phyloP scores from a whole-genome alignment of 2,329 filamentous ascomycete genomes.

The Penicillium sp. region DNA sequence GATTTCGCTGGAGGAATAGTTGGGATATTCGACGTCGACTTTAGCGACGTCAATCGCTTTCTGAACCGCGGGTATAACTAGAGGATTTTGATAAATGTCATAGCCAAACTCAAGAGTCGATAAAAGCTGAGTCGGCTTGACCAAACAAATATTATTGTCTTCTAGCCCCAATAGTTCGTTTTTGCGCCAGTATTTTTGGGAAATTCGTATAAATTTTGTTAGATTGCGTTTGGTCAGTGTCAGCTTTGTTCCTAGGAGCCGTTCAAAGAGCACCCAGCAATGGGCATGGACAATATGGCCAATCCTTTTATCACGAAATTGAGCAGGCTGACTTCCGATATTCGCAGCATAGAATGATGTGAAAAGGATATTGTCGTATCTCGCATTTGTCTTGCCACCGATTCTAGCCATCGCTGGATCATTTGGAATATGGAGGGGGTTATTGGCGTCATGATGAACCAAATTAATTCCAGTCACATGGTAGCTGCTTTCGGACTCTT shows the following conservation, averaged over 20 bases:
- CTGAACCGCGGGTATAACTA: not conserved
- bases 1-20: not conserved
- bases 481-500: constrained; percentile 1
- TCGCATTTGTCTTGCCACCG: not conserved
- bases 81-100: constrained; percentile 4
- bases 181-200: constrained; percentile 2
- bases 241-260: not conserved
- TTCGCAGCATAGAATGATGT: constrained; percentile 1
- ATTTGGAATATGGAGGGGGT: not conserved
- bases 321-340: not conserved
- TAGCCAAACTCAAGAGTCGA: not conserved
- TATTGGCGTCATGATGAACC: not conserved
- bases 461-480: constrained; percentile 4
- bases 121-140: not conserved
- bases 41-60: not conserved
- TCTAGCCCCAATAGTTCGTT: not conserved
- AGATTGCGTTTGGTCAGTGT: not conserved
- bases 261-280: constrained; percentile 8
- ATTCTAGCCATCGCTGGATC: constrained; percentile 6
- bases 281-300: constrained; percentile 11
- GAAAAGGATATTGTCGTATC: not conserved
- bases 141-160: not conserved
- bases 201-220: not conserved
- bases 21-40: not conserved
- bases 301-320: not conserved